Evolutionary conservation across 148 eudicot genomes (phyloP).

Genomic region (Gaultheria prostrata): DNA sequence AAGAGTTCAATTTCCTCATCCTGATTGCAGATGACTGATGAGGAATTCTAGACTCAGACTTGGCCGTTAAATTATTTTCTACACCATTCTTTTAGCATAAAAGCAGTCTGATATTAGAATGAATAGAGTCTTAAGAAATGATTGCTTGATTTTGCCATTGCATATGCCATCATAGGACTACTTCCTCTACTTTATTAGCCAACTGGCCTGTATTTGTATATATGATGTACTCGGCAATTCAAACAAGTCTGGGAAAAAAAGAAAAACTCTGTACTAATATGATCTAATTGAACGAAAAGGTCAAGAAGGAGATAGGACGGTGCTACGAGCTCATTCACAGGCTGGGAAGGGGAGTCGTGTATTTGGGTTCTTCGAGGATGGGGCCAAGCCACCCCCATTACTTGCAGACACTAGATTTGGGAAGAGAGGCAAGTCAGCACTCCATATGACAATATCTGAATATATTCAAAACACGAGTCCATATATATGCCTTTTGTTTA

Average conservation of each 20-base stretch:
- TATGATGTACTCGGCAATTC: background rate
- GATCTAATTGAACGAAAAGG: conserved; percentile 35
- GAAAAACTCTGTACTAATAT: background rate
- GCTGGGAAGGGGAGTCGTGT: conserved; percentile 88
- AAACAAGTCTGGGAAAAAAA: background rate
- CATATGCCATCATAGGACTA: background rate
- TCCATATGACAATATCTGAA: background rate
- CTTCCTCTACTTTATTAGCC: background rate
- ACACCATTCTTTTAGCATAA: background rate
- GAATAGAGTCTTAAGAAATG: background rate
- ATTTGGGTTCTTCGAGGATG: conserved; percentile 85
- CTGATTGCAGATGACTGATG: background rate
- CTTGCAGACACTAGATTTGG: conserved; percentile 50
- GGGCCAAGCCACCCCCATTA: conserved; percentile 76
- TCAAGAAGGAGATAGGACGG: conserved; percentile 74
- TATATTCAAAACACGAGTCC: background rate
- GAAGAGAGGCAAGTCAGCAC: conserved; percentile 54
- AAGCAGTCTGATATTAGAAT: background rate
- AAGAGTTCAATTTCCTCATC: background rate
- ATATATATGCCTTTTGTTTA: background rate
- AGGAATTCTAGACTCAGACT: background rate
- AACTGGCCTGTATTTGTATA: background rate
- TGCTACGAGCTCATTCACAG: conserved; percentile 83
- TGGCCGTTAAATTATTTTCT: background rate
- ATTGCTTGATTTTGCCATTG: background rate